Conservation (phyloP, 495 filamentous ascomycete species). For the Copromyces sp. region DNA sequence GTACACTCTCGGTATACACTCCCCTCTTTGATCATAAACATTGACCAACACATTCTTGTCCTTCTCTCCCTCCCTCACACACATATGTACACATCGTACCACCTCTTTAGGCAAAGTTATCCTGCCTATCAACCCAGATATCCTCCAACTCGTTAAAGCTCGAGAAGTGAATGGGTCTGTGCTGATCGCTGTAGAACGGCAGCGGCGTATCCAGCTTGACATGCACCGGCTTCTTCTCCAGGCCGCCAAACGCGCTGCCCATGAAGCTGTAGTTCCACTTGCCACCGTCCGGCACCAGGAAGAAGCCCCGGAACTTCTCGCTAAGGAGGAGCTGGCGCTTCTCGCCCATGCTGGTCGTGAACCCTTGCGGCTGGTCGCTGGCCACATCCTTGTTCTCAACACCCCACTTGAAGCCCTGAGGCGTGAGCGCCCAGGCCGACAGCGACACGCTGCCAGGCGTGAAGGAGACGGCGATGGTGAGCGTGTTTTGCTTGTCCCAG, state of each 20-base stretch:
- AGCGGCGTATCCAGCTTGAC: conserved; percentile 90
- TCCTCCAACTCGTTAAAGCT: conserved; percentile 89
- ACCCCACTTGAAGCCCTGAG: conserved; percentile 92
- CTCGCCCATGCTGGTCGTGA: conserved; percentile 84
- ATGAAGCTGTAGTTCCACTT: conserved; percentile 99
- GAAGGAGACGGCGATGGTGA: conserved; percentile 95
- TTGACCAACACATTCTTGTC: not conserved
- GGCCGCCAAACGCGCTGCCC: conserved; percentile 70
- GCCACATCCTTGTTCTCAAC: conserved; percentile 87
- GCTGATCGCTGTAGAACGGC: conserved; percentile 86
- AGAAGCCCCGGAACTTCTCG: conserved; percentile 88
- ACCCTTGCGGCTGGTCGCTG: conserved; percentile 88
- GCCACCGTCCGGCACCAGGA: conserved; percentile 84
- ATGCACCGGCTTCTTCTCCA: conserved; percentile 83
- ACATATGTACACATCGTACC: not conserved
- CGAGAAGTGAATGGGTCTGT: conserved; percentile 89
- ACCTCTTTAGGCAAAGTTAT: conserved; percentile 65
- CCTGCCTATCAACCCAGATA: conserved; percentile 74
- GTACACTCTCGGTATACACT: not conserved
- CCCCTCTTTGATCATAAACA: not conserved
- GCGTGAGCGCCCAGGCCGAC: conserved; percentile 83
- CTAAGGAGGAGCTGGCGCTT: conserved; percentile 90
- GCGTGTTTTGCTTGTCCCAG: conserved; percentile 86
- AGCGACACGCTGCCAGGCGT: conserved; percentile 97
- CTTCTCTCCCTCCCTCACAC: not conserved